Conservation (phyloP, 371 early-diverging fungal species). For the Rhizomucor miehei region DNA sequence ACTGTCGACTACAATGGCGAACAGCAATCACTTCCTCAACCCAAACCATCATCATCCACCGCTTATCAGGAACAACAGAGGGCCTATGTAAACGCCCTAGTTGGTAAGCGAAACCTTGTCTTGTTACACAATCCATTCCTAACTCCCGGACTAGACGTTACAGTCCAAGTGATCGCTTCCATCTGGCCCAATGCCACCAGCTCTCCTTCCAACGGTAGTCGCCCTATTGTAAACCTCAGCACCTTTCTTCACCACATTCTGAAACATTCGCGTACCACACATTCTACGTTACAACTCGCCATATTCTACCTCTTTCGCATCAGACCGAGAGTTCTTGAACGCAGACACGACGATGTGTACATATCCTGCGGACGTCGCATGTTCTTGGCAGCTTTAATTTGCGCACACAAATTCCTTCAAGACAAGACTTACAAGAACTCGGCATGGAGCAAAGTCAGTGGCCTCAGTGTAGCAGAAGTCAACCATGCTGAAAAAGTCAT, state of each 20-base stretch:
- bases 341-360: conserved; percentile 32
- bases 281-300: conserved; percentile 76
- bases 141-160: conserved; percentile 28
- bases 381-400: conserved; percentile 77
- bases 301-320: conserved; percentile 70
- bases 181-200: conserved; percentile 50
- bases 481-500: conserved; percentile 72
- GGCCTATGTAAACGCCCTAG: conserved; percentile 42
- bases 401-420: conserved; percentile 77
- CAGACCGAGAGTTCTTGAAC: conserved; percentile 35
- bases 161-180: conserved; percentile 56
- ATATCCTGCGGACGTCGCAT: conserved; percentile 73
- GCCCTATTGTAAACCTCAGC: conserved; percentile 60
- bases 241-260: conserved; percentile 76
- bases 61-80: conserved; percentile 23
- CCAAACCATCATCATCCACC: too few relatives aligned
- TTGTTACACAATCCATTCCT: conserved; percentile 6
- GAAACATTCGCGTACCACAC: conserved; percentile 74
- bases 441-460: conserved; percentile 79
- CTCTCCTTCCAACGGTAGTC: conserved; percentile 22
- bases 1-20: conserved; percentile 9
- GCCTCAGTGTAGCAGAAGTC: conserved; percentile 68
- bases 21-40: conserved; percentile 4
- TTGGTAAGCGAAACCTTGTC: conserved; percentile 30
- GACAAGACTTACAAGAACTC: conserved; percentile 81